A percentile compares a stretch with the other conserved stretches of the same genome.
Conservation (phyloP, 1,139 yeast genomes). For the Schizosaccharomyces versatilis region DNA sequence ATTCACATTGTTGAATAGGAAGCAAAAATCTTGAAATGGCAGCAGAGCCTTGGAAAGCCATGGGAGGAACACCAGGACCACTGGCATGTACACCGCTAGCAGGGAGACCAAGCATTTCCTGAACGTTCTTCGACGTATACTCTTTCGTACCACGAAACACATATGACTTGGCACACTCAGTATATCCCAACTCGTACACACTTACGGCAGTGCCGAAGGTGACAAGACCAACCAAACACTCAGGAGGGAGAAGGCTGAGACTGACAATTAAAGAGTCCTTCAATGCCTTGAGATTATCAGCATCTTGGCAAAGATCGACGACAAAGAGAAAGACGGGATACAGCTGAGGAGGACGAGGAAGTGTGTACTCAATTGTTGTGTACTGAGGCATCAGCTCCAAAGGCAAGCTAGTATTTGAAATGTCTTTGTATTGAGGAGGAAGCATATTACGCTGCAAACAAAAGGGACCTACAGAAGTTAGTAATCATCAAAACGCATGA, state of each 20-base stretch:
- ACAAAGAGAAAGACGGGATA: conserved; percentile 90
- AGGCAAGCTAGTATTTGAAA: conserved; percentile 67
- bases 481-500: not conserved
- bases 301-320: conserved; percentile 85
- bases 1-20: conserved; percentile 72
- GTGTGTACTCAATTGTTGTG: conserved; percentile 80
- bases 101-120: conserved; percentile 45
- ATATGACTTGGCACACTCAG: conserved; percentile 54
- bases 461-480: conserved; percentile 25
- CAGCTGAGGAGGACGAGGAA: conserved; percentile 65
- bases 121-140: conserved; percentile 51
- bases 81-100: conserved; percentile 18
- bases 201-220: conserved; percentile 77
- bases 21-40: conserved; percentile 56
- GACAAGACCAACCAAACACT: conserved; percentile 74
- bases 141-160: conserved; percentile 89
- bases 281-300: conserved; percentile 71
- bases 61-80: conserved; percentile 18
- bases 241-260: conserved; percentile 69
- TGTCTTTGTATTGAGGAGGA: conserved; percentile 74
- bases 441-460: conserved; percentile 69
- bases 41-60: conserved; percentile 14
- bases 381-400: conserved; percentile 56
- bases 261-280: conserved; percentile 71
- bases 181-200: conserved; percentile 74